Evolutionary conservation across 805 yeast species (phyloP).

Genomic region (Jamesozyma spencerorum): DNA sequence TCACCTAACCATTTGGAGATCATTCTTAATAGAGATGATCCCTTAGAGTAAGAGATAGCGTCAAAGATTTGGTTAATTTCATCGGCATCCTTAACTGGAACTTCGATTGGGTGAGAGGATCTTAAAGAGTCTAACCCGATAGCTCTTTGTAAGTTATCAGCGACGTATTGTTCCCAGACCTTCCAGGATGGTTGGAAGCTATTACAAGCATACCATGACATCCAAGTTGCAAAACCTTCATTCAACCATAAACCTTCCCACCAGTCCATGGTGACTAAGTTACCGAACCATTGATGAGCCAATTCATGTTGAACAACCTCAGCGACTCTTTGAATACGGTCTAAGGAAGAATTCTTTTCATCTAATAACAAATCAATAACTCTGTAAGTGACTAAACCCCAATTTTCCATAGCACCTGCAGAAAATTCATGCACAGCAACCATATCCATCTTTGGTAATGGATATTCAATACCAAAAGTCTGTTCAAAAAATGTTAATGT

Average conservation of each 20-base stretch:
- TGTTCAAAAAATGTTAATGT: constrained; percentile 58
- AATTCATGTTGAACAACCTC: constrained; percentile 80
- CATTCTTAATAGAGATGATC: constrained; percentile 73
- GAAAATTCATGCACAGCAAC: constrained; percentile 65
- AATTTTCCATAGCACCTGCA: constrained; percentile 88
- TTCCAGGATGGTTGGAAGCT: constrained; percentile 74
- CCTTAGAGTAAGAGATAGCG: constrained; percentile 71
- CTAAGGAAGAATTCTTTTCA: constrained; percentile 38
- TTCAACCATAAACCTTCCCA: constrained; percentile 89
- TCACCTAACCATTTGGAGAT: constrained; percentile 61
- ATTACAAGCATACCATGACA: constrained; percentile 46
- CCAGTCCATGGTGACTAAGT: constrained; percentile 85
- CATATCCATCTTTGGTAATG: constrained; percentile 73
- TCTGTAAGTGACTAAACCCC: constrained; percentile 72
- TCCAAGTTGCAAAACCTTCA: constrained; percentile 87
- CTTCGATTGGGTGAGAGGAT: constrained; percentile 74
- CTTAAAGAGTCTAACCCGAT: constrained; percentile 47
- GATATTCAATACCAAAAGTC: constrained; percentile 61
- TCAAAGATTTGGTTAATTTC: constrained; percentile 80
- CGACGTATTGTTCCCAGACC: constrained; percentile 36
- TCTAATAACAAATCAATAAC: constrained; percentile 41
- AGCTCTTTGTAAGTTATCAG: constrained; percentile 23
- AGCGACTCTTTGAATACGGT: constrained; percentile 47
- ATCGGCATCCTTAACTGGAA: constrained; percentile 66
- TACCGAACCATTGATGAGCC: constrained; percentile 90